These are phyloP conservation scores for Termitomyces sp. DNA, from an alignment of 768 basidiomycete species.

Conservation along the genomic window DNA sequence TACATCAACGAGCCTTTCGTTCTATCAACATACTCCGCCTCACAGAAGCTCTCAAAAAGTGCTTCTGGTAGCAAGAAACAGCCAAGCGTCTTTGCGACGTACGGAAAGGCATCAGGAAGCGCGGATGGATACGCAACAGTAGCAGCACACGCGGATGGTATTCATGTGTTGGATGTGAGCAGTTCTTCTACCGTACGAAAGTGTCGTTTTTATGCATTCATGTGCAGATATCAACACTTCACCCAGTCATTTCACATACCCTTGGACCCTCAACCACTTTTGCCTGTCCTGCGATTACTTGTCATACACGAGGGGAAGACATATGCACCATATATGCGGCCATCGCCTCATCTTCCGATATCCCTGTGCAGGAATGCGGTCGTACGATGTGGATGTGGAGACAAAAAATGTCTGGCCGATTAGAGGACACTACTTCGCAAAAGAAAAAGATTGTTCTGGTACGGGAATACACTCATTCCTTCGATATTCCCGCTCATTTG, in stretches of 20 bases:
- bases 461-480: not conserved
- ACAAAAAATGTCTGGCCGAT: slow-evolving; percentile 37
- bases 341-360: slow-evolving; percentile 41
- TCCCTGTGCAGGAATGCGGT: slow-evolving; percentile 32
- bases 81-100: slow-evolving; percentile 28
- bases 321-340: slow-evolving; percentile 52
- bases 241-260: slow-evolving; percentile 64
- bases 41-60: slow-evolving; percentile 21
- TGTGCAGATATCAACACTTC: slow-evolving; percentile 52
- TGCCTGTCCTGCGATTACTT: slow-evolving; percentile 50
- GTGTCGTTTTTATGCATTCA: not conserved
- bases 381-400: slow-evolving; percentile 60
- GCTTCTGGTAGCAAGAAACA: slow-evolving; percentile 12
- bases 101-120: slow-evolving; percentile 25
- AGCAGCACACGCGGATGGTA: slow-evolving; percentile 66
- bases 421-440: slow-evolving; percentile 25
- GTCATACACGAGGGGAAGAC: slow-evolving; percentile 25
- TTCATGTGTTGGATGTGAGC: slow-evolving; percentile 70
- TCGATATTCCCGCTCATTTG: slow-evolving; percentile 10
- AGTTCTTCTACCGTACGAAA: not conserved
- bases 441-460: slow-evolving; percentile 26
- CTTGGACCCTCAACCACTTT: slow-evolving; percentile 63
- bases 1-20: slow-evolving; percentile 32
- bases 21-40: slow-evolving; percentile 28
- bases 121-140: slow-evolving; percentile 59